Evolutionary conservation across 2,329 filamentous ascomycete species (phyloP), one percentile per base, ranked within the genome.

Genomic region (Dactylonectria macrodidyma): DNA sequence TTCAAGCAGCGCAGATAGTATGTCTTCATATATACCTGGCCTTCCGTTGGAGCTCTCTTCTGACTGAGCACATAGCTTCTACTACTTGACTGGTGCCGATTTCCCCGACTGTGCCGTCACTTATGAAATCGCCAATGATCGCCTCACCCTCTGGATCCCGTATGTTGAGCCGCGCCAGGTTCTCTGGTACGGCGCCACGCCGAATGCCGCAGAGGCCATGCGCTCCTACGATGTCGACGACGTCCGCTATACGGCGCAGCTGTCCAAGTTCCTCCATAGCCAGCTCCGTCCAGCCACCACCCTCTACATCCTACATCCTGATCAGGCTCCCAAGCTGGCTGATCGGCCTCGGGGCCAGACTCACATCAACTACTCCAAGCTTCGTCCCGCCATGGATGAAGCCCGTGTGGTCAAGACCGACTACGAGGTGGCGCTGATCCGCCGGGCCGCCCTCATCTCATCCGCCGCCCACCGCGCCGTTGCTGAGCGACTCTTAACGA

Each of bases 401-500:
- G 91, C 92, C 24, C 92, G 95, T 36, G 92, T 95, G 2, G 86
- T 93, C 80, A 98, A 98, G 83, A 91, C 93, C 54, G 86, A 88
- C n/a, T 94, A 97, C 78, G 95, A 99, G 78, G 87, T 98, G 59
- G 90, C 89, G 4, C 88, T 96, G 72, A 92, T 98, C 76, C 90
- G 92, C 16, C 90, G 91, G 66, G 95, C 96, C 38, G 96, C 95
- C 77, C 88, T 87, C 48, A 90, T 98, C 71, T 95, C 94, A 3
- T 91, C 92, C 1, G 85, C 87, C 38, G 96, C 93, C 0, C 96
- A 98, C 80, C 86, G 89, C 51, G 88, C 88, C 33, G 92, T 97
- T 11, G 89, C 95, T 64, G 84, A 87, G 70, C 85, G 86, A 2
- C 85, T 96, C 24, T 85, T 86, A 24, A 78, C 79, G 1, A 89